These are phyloP conservation scores for Butyriboletus loyo DNA, from an alignment of 768 basidiomycete genomes.

Conservation along the genomic window DNA sequence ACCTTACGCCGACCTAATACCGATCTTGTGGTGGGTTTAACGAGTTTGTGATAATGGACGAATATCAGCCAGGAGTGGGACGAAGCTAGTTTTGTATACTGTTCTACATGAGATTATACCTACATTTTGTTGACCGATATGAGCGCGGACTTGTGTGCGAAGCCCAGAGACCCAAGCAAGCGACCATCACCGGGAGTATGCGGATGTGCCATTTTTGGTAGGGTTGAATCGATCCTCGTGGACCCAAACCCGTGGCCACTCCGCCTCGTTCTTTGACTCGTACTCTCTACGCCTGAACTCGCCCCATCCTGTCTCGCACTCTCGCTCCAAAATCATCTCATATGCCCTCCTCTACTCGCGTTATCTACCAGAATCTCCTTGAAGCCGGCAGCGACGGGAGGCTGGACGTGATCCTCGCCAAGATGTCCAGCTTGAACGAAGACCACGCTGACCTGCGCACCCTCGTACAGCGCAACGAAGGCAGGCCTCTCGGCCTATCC, in stretches of 20 bases:
- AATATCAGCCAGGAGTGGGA: not conserved
- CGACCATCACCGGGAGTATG: not conserved
- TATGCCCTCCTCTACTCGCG: constrained; percentile 14
- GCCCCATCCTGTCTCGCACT: not conserved
- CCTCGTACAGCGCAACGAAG: constrained; percentile 32
- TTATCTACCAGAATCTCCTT: constrained; percentile 28
- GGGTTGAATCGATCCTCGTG: not conserved
- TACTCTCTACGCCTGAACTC: not conserved
- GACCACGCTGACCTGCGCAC: constrained; percentile 19
- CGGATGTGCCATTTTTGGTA: no score
- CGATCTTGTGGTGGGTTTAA: not conserved
- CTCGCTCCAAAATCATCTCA: not conserved
- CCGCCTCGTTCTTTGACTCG: constrained; percentile 5
- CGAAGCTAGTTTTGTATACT: not conserved
- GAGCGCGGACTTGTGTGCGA: not conserved
- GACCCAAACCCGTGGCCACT: not conserved
- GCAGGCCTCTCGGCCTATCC: constrained; percentile 31
- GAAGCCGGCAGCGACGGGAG: constrained; percentile 23
- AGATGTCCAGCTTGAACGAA: constrained; percentile 22
- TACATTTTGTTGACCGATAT: no score
- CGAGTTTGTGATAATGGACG: not conserved
- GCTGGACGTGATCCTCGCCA: constrained; percentile 12
- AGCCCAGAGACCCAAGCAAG: no score
- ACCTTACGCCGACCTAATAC: not conserved
- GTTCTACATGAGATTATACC: not conserved